Conservation (phyloP, 2,329 filamentous ascomycete genomes). For the Ophiosphaerella narmari region DNA sequence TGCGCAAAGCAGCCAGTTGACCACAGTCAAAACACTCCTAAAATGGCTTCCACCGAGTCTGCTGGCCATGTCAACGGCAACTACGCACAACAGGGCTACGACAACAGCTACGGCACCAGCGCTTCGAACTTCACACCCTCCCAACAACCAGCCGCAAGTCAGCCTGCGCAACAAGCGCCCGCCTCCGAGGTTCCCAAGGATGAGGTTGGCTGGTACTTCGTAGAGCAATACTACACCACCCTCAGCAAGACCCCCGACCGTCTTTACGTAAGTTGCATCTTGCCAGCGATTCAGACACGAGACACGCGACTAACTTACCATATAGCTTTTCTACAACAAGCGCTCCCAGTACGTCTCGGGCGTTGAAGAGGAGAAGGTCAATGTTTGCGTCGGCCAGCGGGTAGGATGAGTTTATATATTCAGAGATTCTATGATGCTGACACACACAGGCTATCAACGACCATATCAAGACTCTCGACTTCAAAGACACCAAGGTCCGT, state of each 20-base stretch:
- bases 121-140: slow-evolving; percentile 31
- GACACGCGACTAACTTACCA: slow-evolving; percentile 22
- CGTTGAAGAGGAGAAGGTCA: slow-evolving; percentile 83
- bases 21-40: slow-evolving; percentile 18
- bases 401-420: slow-evolving; percentile 58
- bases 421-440: slow-evolving; percentile 2
- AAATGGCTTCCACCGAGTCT: slow-evolving; percentile 43
- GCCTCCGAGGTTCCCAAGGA: slow-evolving; percentile 70
- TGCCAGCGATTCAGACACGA: neutral
- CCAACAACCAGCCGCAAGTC: slow-evolving; percentile 33
- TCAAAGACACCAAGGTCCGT: slow-evolving; percentile 97
- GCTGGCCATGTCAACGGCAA: slow-evolving; percentile 54
- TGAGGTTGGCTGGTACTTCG: slow-evolving; percentile 99
- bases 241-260: slow-evolving; percentile 93
- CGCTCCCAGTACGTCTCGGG: slow-evolving; percentile 94
- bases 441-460: slow-evolving; percentile 79
- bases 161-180: slow-evolving; percentile 32
- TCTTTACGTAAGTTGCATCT: slow-evolving; percentile 65
- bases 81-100: slow-evolving; percentile 51
- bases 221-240: slow-evolving; percentile 98
- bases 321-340: slow-evolving; percentile 88
- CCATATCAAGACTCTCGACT: slow-evolving; percentile 88
- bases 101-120: slow-evolving; percentile 43
- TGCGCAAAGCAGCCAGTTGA: slow-evolving; percentile 8
- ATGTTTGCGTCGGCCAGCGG: slow-evolving; percentile 84